These are phyloP conservation scores for Hypoxylon lienhwacheense DNA, from an alignment of 495 filamentous ascomycete genomes.

Conservation along the genomic window DNA sequence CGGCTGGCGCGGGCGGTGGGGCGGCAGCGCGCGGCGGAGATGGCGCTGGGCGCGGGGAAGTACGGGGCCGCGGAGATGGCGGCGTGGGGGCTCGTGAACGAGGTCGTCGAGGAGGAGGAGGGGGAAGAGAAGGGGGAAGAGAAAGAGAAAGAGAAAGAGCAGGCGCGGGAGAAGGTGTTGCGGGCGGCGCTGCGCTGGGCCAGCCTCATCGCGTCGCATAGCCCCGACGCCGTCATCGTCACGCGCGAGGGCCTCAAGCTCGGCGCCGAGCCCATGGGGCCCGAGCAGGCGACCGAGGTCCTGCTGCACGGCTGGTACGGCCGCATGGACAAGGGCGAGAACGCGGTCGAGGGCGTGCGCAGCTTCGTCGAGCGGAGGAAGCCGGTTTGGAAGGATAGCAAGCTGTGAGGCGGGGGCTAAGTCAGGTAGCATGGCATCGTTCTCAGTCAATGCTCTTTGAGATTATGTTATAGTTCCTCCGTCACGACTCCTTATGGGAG, in stretches of 20 bases:
- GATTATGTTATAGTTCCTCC: no score
- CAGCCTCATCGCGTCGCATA: slow-evolving; percentile 57
- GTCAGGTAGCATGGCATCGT: no score
- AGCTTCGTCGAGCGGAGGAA: slow-evolving; percentile 80
- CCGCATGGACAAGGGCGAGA: slow-evolving; percentile 65
- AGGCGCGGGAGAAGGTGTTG: slow-evolving; percentile 50
- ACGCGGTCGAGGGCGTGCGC: slow-evolving; percentile 74
- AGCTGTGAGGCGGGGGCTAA: no score
- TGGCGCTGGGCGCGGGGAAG: slow-evolving; percentile 65
- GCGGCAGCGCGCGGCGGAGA: slow-evolving; percentile 68
- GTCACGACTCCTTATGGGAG: no score
- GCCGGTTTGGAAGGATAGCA: slow-evolving; percentile 71
- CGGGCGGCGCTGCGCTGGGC: slow-evolving; percentile 54
- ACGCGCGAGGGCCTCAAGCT: slow-evolving; percentile 65
- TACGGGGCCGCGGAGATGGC: slow-evolving; percentile 59
- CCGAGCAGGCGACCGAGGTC: slow-evolving; percentile 62
- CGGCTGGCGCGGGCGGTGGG: slow-evolving; percentile 66
- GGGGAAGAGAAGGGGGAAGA: slow-evolving; percentile 33
- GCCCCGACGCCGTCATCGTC: slow-evolving; percentile 72
- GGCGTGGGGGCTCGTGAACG: slow-evolving; percentile 72
- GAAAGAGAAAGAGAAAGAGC: slow-evolving; percentile 33
- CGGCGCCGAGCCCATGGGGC: slow-evolving; percentile 67
- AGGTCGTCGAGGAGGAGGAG: slow-evolving; percentile 55
- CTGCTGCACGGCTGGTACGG: slow-evolving; percentile 61
- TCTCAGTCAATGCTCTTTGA: no score